A percentile compares a stretch with the other conserved stretches of the same genome.
phyloP scores from a whole-genome alignment of 257 asterid genomes.

The Penstemon davidsonii region DNA sequence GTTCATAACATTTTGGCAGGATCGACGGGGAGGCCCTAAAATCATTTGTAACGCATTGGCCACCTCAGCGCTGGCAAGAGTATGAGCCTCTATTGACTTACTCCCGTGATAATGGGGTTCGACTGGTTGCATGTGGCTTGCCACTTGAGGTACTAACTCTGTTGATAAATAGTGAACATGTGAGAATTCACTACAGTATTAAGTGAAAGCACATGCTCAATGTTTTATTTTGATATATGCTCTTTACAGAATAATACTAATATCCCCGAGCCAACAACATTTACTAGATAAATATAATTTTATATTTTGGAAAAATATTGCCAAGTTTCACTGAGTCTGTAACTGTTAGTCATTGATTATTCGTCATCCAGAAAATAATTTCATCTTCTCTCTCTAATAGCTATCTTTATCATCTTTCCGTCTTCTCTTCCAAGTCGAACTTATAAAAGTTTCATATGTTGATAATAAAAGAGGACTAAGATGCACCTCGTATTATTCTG shows the following conservation, averaged over 20 bases:
- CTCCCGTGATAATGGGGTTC: slow-evolving; percentile 75
- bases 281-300: slow-evolving; percentile 6
- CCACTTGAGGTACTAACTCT: slow-evolving; percentile 68
- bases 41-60: slow-evolving; percentile 73
- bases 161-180: not conserved
- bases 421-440: not conserved
- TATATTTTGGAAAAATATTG: not conserved
- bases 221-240: no score
- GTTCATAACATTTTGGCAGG: slow-evolving; percentile 46
- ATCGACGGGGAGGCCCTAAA: slow-evolving; percentile 69
- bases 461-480: not conserved
- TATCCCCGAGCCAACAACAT: not conserved
- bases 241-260: no score
- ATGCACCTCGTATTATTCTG: slow-evolving; percentile 11
- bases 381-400: not conserved
- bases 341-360: not conserved
- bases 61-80: slow-evolving; percentile 82
- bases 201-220: not conserved
- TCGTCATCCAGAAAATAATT: not conserved
- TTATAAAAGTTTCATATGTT: slow-evolving; percentile 2
- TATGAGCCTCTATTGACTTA: slow-evolving; percentile 76
- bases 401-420: not conserved
- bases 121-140: slow-evolving; percentile 81
- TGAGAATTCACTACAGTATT: slow-evolving; percentile 14
- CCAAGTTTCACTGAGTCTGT: slow-evolving; percentile 9